phyloP scores from a whole-genome alignment of 495 filamentous ascomycete genomes.

The Aspergillus olivimuriae region DNA sequence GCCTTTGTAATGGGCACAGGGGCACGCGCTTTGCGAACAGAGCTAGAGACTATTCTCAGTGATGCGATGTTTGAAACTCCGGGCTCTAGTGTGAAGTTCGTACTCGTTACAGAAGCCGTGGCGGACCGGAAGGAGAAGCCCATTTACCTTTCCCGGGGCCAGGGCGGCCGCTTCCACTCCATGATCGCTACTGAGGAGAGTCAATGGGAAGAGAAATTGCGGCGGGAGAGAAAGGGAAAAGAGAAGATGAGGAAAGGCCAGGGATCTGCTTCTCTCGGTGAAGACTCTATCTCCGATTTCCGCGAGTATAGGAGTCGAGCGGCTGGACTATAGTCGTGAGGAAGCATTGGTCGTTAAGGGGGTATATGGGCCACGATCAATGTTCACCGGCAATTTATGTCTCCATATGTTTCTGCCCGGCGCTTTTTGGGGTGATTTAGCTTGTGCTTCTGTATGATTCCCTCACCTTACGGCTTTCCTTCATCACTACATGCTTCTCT shows the following conservation, averaged over 20 bases:
- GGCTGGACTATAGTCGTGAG: conserved; percentile 16
- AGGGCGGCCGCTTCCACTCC: conserved; percentile 51
- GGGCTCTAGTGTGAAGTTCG: conserved; percentile 59
- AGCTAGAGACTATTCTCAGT: conserved; percentile 78
- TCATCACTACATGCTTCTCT: too few relatives aligned
- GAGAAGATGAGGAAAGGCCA: conserved; percentile 22
- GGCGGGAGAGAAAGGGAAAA: conserved; percentile 25
- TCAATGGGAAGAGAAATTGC: conserved; percentile 47
- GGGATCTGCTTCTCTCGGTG: conserved; percentile 18
- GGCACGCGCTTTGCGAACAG: conserved; percentile 78
- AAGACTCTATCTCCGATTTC: conserved; percentile 35
- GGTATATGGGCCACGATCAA: too few relatives aligned
- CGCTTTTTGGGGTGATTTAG: too few relatives aligned
- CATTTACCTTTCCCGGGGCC: conserved; percentile 56
- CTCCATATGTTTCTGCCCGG: too few relatives aligned
- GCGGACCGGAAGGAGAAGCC: conserved; percentile 57
- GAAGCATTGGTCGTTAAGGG: too few relatives aligned
- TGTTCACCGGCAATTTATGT: too few relatives aligned
- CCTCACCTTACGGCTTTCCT: too few relatives aligned
- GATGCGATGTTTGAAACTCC: conserved; percentile 93
- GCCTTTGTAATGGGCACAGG: conserved; percentile 77
- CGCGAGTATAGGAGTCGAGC: conserved; percentile 48
- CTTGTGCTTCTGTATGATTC: too few relatives aligned
- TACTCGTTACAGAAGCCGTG: conserved; percentile 71
- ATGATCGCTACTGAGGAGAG: conserved; percentile 58